A percentile compares a stretch with the other conserved stretches of the same genome.
Evolutionary conservation across 495 filamentous ascomycete genomes (phyloP).

Genomic region (Aspergillus bertholletiae): DNA sequence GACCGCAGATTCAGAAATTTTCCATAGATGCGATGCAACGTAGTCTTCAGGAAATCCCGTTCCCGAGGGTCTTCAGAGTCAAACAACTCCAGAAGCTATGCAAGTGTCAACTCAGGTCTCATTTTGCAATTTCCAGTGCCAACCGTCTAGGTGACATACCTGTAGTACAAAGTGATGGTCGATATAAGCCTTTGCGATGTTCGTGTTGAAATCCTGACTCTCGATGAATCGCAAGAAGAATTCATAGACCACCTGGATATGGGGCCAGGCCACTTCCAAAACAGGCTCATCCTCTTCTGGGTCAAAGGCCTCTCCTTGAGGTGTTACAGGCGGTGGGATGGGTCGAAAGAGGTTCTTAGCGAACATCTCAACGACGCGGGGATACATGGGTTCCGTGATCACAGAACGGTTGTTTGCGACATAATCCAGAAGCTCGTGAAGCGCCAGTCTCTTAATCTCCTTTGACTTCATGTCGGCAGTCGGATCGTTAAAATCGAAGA

Average conservation of each 20-base stretch:
- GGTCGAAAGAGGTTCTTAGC: slow-evolving; percentile 97
- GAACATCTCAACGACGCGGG: slow-evolving; percentile 98
- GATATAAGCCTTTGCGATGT: slow-evolving; percentile 98
- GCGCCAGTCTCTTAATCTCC: slow-evolving; percentile 95
- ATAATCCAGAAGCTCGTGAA: slow-evolving; percentile 96
- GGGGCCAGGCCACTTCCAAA: slow-evolving; percentile 97
- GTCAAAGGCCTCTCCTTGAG: slow-evolving; percentile 97
- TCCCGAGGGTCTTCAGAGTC: slow-evolving; percentile 98
- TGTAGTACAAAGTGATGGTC: slow-evolving; percentile 97
- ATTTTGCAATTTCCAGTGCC: not conserved
- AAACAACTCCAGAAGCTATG: slow-evolving; percentile 87
- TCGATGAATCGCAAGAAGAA: slow-evolving; percentile 99
- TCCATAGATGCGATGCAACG: slow-evolving; percentile 95
- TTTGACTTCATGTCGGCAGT: slow-evolving; percentile 99
- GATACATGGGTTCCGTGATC: slow-evolving; percentile 99
- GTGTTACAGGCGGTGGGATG: slow-evolving; percentile 94
- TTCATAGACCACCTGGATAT: slow-evolving; percentile 99
- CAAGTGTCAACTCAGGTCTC: slow-evolving; percentile 8
- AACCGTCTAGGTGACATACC: slow-evolving; percentile 37
- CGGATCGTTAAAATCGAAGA: slow-evolving; percentile 99
- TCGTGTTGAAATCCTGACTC: slow-evolving; percentile 99
- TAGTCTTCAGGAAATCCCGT: slow-evolving; percentile 97
- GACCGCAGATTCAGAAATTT: slow-evolving; percentile 98
- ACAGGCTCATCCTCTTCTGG: slow-evolving; percentile 99
- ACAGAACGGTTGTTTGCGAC: slow-evolving; percentile 98